Evolutionary conservation across 208 protist species (phyloP).

Genomic region (Naegleria gruberi): DNA sequence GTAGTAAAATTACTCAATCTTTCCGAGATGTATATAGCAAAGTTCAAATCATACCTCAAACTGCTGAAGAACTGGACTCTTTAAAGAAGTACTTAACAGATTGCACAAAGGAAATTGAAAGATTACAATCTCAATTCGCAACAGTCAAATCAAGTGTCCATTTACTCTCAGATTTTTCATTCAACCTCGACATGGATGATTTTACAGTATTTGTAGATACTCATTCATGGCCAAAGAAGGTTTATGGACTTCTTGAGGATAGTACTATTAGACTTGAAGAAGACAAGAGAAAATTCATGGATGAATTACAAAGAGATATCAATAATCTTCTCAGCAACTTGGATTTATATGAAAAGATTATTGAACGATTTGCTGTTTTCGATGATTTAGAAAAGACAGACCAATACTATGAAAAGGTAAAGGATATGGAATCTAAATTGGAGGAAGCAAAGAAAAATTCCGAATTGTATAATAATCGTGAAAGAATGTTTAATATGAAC

Average conservation of each 20-base stretch:
- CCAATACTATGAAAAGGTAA: slow-evolving; percentile 31
- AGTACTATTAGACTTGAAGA: slow-evolving; percentile 18
- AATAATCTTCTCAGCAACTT: not conserved
- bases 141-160: slow-evolving; percentile 63
- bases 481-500: slow-evolving; percentile 34
- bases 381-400: slow-evolving; percentile 26
- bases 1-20: slow-evolving; percentile 48
- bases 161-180: slow-evolving; percentile 65
- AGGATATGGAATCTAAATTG: slow-evolving; percentile 15
- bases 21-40: slow-evolving; percentile 63
- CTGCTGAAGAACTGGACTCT: slow-evolving; percentile 75
- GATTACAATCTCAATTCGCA: slow-evolving; percentile 58
- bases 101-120: slow-evolving; percentile 56
- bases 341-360: not conserved
- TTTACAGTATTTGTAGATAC: slow-evolving; percentile 70
- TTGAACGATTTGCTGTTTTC: not conserved
- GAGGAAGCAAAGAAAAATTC: slow-evolving; percentile 9
- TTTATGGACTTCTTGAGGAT: slow-evolving; percentile 15
- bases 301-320: not conserved
- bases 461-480: slow-evolving; percentile 26
- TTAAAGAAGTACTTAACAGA: slow-evolving; percentile 63
- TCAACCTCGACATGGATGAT: slow-evolving; percentile 58
- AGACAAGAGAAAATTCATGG: slow-evolving; percentile 28
- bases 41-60: slow-evolving; percentile 61
- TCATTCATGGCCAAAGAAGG: slow-evolving; percentile 74